A percentile compares a stretch with the other conserved stretches of the same genome.
phyloP scores from a whole-genome alignment of 2,329 filamentous ascomycete species.

The Hymenotorrendiella dingleyae region DNA sequence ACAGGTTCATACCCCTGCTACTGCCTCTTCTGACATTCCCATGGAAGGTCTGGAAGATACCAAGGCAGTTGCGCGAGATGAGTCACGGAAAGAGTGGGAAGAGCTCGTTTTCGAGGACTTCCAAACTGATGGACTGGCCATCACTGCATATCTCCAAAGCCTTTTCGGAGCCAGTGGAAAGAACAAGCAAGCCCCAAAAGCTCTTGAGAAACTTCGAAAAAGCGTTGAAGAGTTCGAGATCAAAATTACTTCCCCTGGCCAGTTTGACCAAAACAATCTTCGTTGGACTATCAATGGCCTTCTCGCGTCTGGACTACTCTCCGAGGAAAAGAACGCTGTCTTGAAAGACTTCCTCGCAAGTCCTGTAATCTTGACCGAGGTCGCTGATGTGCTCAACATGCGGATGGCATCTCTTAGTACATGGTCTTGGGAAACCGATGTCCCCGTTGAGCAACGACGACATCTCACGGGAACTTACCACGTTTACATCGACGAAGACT shows the following conservation, averaged over 20 bases:
- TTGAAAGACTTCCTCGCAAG: constrained; percentile 46
- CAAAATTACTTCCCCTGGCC: constrained; percentile 17
- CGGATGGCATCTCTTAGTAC: constrained; percentile 43
- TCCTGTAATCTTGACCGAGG: constrained; percentile 43
- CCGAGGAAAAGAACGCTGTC: constrained; percentile 43
- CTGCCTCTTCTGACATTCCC: constrained; percentile 5
- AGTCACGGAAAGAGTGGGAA: constrained; percentile 50
- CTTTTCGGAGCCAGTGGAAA: constrained; percentile 38
- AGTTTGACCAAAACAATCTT: constrained; percentile 38
- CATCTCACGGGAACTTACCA: constrained; percentile 54
- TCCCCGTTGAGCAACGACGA: constrained; percentile 45
- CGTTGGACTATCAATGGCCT: constrained; percentile 42
- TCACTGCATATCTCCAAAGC: constrained; percentile 43
- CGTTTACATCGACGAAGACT: constrained; percentile 55
- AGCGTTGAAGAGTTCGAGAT: constrained; percentile 34
- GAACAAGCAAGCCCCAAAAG: constrained; percentile 35
- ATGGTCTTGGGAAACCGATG: constrained; percentile 45
- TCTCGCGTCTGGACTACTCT: constrained; percentile 43
- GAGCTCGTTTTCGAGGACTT: constrained; percentile 45
- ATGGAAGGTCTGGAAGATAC: constrained; percentile 35
- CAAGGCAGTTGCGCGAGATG: constrained; percentile 44
- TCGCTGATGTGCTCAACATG: constrained; percentile 53
- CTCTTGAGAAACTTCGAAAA: constrained; percentile 37
- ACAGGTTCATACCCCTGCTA: constrained; percentile 5
- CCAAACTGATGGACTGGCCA: constrained; percentile 39